phyloP scores from a whole-genome alignment of 345 rosid genomes.

The Gossypioides kirkii region DNA sequence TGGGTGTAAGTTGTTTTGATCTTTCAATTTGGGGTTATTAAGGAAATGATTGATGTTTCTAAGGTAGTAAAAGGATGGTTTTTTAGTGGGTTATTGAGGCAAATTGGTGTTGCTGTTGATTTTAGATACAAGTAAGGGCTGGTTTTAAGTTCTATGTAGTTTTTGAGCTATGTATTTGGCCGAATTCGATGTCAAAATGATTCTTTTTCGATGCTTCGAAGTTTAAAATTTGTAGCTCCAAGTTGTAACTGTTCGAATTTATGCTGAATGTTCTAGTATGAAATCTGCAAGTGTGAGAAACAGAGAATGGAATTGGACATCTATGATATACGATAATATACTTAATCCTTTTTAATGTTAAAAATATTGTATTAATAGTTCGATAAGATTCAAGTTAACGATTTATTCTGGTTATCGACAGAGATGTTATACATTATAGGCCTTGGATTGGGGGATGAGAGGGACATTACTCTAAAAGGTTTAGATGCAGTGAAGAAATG shows the following conservation, averaged over 20 bases:
- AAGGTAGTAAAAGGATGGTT: background rate
- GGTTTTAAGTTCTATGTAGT: background rate
- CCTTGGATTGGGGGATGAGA: slow-evolving; percentile 82
- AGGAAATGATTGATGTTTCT: background rate
- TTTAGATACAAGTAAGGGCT: background rate
- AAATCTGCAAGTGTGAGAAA: background rate
- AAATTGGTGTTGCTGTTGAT: background rate
- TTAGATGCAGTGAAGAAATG: slow-evolving; percentile 71
- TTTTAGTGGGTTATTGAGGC: background rate
- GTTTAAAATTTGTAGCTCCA: background rate
- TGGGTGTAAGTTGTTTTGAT: background rate
- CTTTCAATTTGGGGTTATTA: background rate
- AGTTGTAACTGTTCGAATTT: background rate
- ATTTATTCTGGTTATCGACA: background rate
- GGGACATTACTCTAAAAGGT: slow-evolving; percentile 75
- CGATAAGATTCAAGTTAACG: background rate
- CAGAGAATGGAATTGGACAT: background rate
- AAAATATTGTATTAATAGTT: background rate
- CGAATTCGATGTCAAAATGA: background rate
- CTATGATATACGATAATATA: background rate
- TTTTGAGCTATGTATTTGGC: background rate
- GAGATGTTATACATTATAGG: slow-evolving; percentile 79
- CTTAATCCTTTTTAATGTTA: background rate
- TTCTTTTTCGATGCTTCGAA: background rate
- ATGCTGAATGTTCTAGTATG: background rate